These are phyloP conservation scores for Kodamaea leandrae DNA, from an alignment of 805 yeast genomes.

Conservation along the genomic window DNA sequence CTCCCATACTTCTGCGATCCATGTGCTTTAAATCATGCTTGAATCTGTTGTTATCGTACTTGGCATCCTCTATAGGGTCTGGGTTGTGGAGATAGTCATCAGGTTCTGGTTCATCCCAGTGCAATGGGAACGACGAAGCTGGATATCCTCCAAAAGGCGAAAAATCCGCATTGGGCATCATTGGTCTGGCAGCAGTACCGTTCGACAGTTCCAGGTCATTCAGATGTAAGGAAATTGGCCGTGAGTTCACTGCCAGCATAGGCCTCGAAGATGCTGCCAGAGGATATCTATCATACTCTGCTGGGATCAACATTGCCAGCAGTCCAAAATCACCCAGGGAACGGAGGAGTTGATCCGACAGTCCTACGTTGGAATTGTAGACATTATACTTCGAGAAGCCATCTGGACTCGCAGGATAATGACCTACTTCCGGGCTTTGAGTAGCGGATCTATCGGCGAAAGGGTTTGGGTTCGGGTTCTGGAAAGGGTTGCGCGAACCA, in stretches of 20 bases:
- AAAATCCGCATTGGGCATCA: slow-evolving; percentile 55
- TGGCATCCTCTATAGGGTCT: slow-evolving; percentile 90
- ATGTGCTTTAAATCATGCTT: slow-evolving; percentile 59
- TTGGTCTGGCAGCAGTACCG: slow-evolving; percentile 26
- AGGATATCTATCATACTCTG: slow-evolving; percentile 19
- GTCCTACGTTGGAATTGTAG: not conserved
- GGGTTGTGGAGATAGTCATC: slow-evolving; percentile 97
- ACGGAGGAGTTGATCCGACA: slow-evolving; percentile 1
- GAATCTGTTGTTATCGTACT: slow-evolving; percentile 70
- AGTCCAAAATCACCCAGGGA: not conserved
- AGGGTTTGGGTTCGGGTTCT: not conserved
- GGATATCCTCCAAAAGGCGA: slow-evolving; percentile 98
- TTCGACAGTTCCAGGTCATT: slow-evolving; percentile 16
- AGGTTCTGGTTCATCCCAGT: slow-evolving; percentile 88
- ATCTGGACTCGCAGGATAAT: not conserved
- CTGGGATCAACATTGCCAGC: slow-evolving; percentile 11
- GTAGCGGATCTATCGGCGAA: not conserved
- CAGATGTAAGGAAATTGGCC: slow-evolving; percentile 15
- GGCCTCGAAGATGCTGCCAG: slow-evolving; percentile 15
- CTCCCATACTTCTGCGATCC: slow-evolving; percentile 62
- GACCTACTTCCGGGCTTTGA: not conserved
- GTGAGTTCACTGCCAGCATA: slow-evolving; percentile 9
- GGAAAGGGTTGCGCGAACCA: not conserved
- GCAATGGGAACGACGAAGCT: slow-evolving; percentile 84
- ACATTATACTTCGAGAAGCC: not conserved